Base-by-base conservation (phyloP, 2,329 filamentous ascomycete species). In the Chalaropsis thielavioides region DNA sequence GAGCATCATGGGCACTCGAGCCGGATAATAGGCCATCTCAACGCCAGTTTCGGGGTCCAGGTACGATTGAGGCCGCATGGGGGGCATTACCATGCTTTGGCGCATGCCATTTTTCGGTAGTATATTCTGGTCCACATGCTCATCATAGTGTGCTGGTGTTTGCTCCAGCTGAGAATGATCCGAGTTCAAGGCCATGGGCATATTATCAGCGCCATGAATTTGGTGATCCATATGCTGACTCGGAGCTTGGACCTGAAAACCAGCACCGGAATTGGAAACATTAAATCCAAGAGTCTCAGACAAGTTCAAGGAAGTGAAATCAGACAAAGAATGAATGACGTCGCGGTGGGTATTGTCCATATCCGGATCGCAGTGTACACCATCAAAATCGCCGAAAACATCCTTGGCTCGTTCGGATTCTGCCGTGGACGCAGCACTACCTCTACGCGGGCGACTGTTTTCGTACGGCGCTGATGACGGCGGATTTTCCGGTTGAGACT, bases 11-110 rank as follows among this genome's bases (percentile, higher is more conserved):
- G 94, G 94, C 2, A 99, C 94, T 0, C 90, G 92, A 2, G 94
- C 94, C 15, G 94, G 94, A 73, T 99, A 99, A 75, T 87, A 97
- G 10, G 96, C 84, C 89, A 97, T 96, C 70, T 86, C 80, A 69
- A 92, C 84, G 3, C 84, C 87, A 1, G 86, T 86, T 31, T 80
- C 78, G 1, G 83, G 83, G 71, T 86, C 80, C 71, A 83, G 75
- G 72, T 85, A 86, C 0, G 84, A 84, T 68, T 81, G 79, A 11
- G 83, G 80, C 19, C 76, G 74, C 13, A 67, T 62, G 15, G 72
- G 68, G 2, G 69, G 68, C 43, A 70, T 46, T 11, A 19, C 19
- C 61, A 64, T 44, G 41, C 64, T 66, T 51, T 66, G 64, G n/a
- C 64, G 59, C 19, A 61, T 38, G 15, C 27, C 31, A 58, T 38